Conservation (phyloP, 1,284 basidiomycete species). For the Ustilago vetiveriae region DNA sequence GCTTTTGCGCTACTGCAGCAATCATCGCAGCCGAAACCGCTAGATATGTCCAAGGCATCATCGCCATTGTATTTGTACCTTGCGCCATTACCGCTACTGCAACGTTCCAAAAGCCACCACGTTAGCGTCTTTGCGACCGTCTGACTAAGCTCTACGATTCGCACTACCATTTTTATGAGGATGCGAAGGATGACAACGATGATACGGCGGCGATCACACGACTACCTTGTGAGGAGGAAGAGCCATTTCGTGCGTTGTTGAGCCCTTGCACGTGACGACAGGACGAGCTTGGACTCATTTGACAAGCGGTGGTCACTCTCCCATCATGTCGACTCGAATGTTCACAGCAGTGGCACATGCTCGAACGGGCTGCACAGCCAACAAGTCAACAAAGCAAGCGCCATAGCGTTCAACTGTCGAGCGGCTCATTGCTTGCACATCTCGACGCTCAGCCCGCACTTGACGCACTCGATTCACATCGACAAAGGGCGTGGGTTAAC, state of each 20-base stretch:
- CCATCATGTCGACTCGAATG: slow-evolving; percentile 26
- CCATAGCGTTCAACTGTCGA: slow-evolving; percentile 16
- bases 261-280: no score
- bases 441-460: slow-evolving; percentile 32
- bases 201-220: no score
- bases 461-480: slow-evolving; percentile 51
- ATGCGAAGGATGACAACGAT: no score
- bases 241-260: no score
- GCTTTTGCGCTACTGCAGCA: no score
- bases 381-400: no score
- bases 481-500: no score
- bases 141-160: no score
- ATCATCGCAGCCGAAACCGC: no score
- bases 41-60: not conserved
- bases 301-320: slow-evolving; percentile 33
- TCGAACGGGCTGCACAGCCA: slow-evolving; percentile 25
- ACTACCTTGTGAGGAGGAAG: no score
- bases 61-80: slow-evolving; percentile 31
- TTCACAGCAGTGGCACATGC: slow-evolving; percentile 21
- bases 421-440: slow-evolving; percentile 34
- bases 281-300: slow-evolving; percentile 54
- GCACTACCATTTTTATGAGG: no score
- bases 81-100: not conserved
- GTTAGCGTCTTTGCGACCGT: not conserved
- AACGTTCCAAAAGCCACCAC: not conserved